Percentiles rank a stretch among this genome's conserved stretches.
Conservation (phyloP, 345 rosid genomes). For the Lumnitzera littorea region DNA sequence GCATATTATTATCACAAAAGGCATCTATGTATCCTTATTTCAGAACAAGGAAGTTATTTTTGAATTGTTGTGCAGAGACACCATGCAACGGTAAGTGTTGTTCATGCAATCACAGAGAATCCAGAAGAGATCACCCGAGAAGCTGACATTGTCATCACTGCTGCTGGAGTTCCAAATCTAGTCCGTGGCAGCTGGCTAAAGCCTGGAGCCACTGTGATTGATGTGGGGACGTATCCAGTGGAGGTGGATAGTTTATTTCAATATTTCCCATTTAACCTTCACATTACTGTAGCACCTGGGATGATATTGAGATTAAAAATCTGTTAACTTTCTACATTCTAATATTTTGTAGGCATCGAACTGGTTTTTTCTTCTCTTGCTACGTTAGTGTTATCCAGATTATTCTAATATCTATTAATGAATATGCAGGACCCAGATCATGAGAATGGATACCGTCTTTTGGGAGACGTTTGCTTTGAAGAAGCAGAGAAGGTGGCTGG, state of each 20-base stretch:
- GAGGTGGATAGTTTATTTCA: slow-evolving; percentile 36
- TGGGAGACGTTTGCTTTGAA: slow-evolving; percentile 79
- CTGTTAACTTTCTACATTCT: neutral
- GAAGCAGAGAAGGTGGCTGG: slow-evolving; percentile 75
- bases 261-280: neutral
- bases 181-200: slow-evolving; percentile 81
- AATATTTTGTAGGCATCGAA: neutral
- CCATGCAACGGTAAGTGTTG: slow-evolving; percentile 78
- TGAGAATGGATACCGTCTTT: slow-evolving; percentile 66
- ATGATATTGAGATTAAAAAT: neutral
- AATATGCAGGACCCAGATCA: slow-evolving; percentile 55
- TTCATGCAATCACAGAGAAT: slow-evolving; percentile 62
- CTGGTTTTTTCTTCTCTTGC: too few relatives aligned
- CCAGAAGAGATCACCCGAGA: slow-evolving; percentile 60
- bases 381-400: too few relatives aligned
- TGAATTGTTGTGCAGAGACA: slow-evolving; percentile 57
- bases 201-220: slow-evolving; percentile 79
- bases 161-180: slow-evolving; percentile 79
- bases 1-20: neutral
- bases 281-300: too few relatives aligned
- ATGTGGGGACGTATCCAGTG: slow-evolving; percentile 77
- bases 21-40: neutral
- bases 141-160: slow-evolving; percentile 78
- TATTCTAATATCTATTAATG: neutral
- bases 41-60: slow-evolving; percentile 4